Conservation (phyloP, 345 rosid species). For the Rhodomyrtus tomentosa region DNA sequence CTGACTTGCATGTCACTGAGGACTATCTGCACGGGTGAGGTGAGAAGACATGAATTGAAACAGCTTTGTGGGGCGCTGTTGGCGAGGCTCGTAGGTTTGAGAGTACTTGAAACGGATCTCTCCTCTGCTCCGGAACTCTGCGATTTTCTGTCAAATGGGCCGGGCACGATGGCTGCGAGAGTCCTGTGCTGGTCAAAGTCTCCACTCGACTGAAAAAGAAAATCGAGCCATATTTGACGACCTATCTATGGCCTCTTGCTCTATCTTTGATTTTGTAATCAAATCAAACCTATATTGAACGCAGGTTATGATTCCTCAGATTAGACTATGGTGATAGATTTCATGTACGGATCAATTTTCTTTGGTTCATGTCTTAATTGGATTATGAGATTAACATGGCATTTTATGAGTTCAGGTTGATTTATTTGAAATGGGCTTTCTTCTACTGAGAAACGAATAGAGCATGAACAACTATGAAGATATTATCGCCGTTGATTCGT, state of each 20-base stretch:
- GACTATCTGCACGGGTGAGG: not conserved
- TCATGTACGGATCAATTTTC: not conserved
- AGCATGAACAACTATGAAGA: accelerated
- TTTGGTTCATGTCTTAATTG: not conserved
- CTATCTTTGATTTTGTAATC: not conserved
- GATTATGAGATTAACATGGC: not conserved
- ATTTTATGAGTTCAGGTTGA: not conserved
- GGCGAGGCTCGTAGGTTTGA: not conserved
- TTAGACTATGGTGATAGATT: not conserved
- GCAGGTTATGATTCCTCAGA: not conserved
- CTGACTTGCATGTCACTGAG: not conserved
- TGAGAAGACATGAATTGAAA: not conserved
- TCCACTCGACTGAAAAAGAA: not conserved
- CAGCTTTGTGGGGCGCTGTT: not conserved
- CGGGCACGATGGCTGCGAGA: not conserved
- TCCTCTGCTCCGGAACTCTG: not conserved
- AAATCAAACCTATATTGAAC: not conserved
- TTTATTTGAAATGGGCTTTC: not conserved
- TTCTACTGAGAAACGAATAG: not conserved
- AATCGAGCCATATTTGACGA: not conserved
- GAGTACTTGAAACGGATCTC: not conserved
- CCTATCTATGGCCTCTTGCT: not conserved
- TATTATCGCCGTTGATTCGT: not conserved
- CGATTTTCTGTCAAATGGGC: not conserved
- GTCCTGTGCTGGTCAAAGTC: not conserved